Percentiles rank a stretch among this genome's conserved stretches.
These are phyloP conservation scores for Aspergillus nomiae DNA, from an alignment of 2,329 filamentous ascomycete genomes.

Conservation along the genomic window DNA sequence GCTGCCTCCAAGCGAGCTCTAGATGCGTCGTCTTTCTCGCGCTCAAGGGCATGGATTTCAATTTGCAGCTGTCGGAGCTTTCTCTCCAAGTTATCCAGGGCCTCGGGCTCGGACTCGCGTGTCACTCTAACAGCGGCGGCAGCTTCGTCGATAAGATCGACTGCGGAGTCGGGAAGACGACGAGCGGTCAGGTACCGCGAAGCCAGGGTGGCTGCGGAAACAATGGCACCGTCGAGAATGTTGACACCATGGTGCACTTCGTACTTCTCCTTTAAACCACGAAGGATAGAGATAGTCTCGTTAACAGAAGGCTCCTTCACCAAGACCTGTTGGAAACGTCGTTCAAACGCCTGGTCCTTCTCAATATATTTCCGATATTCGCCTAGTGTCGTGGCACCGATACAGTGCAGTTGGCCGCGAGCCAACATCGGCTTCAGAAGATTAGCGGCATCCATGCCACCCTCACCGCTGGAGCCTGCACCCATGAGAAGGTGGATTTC, in stretches of 20 bases:
- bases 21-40: conserved; percentile 93
- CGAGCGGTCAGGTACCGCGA: conserved; percentile 90
- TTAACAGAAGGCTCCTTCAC: conserved; percentile 89
- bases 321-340: conserved; percentile 96
- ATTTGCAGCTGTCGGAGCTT: conserved; percentile 90
- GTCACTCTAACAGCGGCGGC: conserved; percentile 95
- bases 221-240: conserved; percentile 91
- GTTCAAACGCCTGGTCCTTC: conserved; percentile 96
- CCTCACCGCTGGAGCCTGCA: conserved; percentile 88
- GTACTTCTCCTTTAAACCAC: conserved; percentile 96
- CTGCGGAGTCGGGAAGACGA: conserved; percentile 91
- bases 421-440: conserved; percentile 97
- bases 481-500: conserved; percentile 99
- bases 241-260: conserved; percentile 98
- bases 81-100: conserved; percentile 91
- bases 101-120: conserved; percentile 93
- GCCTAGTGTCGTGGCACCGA: conserved; percentile 90
- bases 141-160: conserved; percentile 94
- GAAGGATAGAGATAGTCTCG: conserved; percentile 96
- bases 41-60: conserved; percentile 91
- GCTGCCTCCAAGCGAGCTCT: conserved; percentile 79
- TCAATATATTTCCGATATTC: conserved; percentile 99
- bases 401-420: conserved; percentile 94
- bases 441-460: conserved; percentile 98
- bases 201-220: conserved; percentile 86